These are phyloP conservation scores for Lindgomyces ingoldianus DNA, from an alignment of 495 filamentous ascomycete genomes.

Conservation along the genomic window DNA sequence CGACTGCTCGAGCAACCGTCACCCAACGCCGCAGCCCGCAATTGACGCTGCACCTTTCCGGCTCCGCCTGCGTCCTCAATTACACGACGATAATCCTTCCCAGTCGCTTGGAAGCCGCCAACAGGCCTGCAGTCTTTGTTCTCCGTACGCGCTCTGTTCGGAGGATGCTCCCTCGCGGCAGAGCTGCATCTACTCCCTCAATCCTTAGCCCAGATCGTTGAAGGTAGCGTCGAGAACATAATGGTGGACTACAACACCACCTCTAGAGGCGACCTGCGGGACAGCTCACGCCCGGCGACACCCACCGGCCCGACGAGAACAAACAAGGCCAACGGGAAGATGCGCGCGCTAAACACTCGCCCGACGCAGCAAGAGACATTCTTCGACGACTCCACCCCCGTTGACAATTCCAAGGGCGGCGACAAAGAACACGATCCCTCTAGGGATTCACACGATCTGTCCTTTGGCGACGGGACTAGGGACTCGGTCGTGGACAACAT, in stretches of 20 bases:
- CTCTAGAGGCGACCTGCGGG: slow-evolving; percentile 12
- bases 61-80: slow-evolving; percentile 1
- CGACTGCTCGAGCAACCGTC: not conserved
- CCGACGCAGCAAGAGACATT: slow-evolving; percentile 34
- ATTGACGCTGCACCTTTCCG: slow-evolving; percentile 8
- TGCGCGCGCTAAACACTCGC: slow-evolving; percentile 31
- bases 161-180: slow-evolving; percentile 19
- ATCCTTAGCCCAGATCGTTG: slow-evolving; percentile 15
- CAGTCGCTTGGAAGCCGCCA: not conserved
- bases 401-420: slow-evolving; percentile 25
- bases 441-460: slow-evolving; percentile 86
- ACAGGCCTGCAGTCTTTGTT: not conserved
- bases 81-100: not conserved
- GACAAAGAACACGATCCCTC: slow-evolving; percentile 24
- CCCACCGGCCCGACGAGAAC: slow-evolving; percentile 18
- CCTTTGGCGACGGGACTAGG: slow-evolving; percentile 72
- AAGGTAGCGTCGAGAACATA: slow-evolving; percentile 6
- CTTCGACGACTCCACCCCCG: slow-evolving; percentile 40
- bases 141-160: not conserved
- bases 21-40: slow-evolving; percentile 8
- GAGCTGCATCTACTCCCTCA: not conserved
- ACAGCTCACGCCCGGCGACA: slow-evolving; percentile 27
- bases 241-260: slow-evolving; percentile 22
- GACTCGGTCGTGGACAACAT: slow-evolving; percentile 71
- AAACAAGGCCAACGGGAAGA: slow-evolving; percentile 22